Evolutionary conservation across 805 yeast species (phyloP).

Genomic region (Pichia ethanolica): DNA sequence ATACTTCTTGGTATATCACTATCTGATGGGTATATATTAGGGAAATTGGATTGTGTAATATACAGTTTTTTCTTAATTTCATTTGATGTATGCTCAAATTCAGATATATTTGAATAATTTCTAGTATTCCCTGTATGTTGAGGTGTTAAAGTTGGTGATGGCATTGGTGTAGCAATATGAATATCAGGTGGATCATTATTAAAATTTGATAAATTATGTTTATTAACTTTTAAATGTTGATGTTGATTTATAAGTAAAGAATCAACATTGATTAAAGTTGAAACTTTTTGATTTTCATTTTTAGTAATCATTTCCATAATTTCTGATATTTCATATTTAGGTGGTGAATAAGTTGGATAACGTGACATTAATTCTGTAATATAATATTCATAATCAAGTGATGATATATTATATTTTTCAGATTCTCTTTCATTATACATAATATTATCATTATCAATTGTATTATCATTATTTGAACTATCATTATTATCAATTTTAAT

Average conservation of each 20-base stretch:
- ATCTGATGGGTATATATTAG: constrained; percentile 26
- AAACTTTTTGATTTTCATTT: constrained; percentile 13
- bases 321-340: constrained; percentile 39
- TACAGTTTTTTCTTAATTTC: constrained; percentile 28
- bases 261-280: constrained; percentile 19
- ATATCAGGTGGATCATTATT: constrained; percentile 30
- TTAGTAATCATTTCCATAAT: constrained; percentile 31
- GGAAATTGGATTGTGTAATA: constrained; percentile 27
- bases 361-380: constrained; percentile 66
- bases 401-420: constrained; percentile 42
- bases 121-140: constrained; percentile 26
- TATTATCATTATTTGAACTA: not conserved
- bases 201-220: constrained; percentile 1
- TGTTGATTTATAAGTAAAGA: constrained; percentile 27
- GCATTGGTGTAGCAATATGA: constrained; percentile 82
- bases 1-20: constrained; percentile 61
- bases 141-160: constrained; percentile 68
- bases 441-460: not conserved
- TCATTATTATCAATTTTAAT: not conserved
- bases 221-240: constrained; percentile 20
- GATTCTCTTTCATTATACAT: not conserved
- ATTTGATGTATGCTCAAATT: constrained; percentile 25
- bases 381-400: constrained; percentile 77
- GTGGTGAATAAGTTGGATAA: constrained; percentile 63
- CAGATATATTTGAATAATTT: constrained; percentile 21